Base-by-base conservation (phyloP, 2,329 filamentous ascomycete genomes). In the Fusarium brevicatenulatum region DNA sequence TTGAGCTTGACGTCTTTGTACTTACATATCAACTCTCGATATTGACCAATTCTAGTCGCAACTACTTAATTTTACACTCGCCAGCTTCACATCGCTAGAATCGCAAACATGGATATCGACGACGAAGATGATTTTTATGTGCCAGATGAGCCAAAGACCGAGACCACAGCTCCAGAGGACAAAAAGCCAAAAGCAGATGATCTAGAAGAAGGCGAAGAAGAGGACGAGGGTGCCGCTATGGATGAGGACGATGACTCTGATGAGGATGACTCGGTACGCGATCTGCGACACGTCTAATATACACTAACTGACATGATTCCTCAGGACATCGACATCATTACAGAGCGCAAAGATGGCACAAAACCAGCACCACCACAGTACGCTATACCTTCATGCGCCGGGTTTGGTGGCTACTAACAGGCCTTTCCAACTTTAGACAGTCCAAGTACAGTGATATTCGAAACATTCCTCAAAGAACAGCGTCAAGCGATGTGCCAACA, bases 71-170 rank as follows among this genome's bases (percentile, higher is more conserved):
- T 34, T 18, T 16, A 44, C 32, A 15, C 16, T 36, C 30, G 28
- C n/a, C 49, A n/a, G n/a, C n/a, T n/a, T n/a, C n/a, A n/a, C n/a
- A n/a, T n/a, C n/a, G n/a, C n/a, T n/a, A n/a, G n/a, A n/a, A n/a
- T 70, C 66, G 69, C 64, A 78, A 85, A 71, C 28, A 91, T 92
- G 89, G 90, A 92, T 78, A 87, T 91, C 66, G 90, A 92, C 80
- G 90, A 91, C 72, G 90, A 91, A 56, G 90, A 91, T 72, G 90
- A 92, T 80, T 90, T 92, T 76, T 92, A 92, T 78, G 87, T 87
- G 65, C 86, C 88, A 3, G 90, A 91, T 67, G 89, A 91, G 80
- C 83, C 86, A 43, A 83, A 83, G 55, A 77, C 78, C 25, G 79
- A 85, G 62, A 74, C 72, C 15, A 70, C 75, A 28, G 73, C 69